Percentiles rank a stretch among this genome's conserved stretches.
Conservation (phyloP, 495 filamentous ascomycete species). For the Podospora bellae-mahoneyi region DNA sequence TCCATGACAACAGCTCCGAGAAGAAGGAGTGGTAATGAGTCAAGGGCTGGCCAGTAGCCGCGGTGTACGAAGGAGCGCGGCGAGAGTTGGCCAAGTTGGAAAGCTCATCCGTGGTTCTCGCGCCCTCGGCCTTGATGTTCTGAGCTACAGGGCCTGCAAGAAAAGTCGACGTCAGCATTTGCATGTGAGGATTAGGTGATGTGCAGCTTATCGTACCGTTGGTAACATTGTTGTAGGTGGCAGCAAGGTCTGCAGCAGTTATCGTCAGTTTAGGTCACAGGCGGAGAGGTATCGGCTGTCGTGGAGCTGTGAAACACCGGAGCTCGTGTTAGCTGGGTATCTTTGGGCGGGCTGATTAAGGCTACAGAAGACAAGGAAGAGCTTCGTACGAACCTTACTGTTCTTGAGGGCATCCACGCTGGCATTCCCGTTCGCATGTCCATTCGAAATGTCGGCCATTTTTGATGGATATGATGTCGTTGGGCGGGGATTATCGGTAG, state of each 20-base stretch:
- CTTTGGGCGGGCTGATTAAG: slow-evolving; percentile 4
- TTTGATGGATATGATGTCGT: slow-evolving; percentile 22
- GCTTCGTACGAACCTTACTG: slow-evolving; percentile 44
- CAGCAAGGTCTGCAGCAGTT: slow-evolving; percentile 36
- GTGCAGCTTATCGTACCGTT: slow-evolving; percentile 33
- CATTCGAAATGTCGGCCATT: slow-evolving; percentile 35
- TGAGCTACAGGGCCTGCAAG: slow-evolving; percentile 69
- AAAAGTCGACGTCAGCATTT: slow-evolving; percentile 24
- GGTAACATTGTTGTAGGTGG: slow-evolving; percentile 41
- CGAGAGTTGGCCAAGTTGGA: slow-evolving; percentile 70
- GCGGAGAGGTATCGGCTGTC: slow-evolving; percentile 10
- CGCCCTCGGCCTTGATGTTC: slow-evolving; percentile 67
- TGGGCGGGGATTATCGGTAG: slow-evolving; percentile 5
- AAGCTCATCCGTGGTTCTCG: slow-evolving; percentile 70
- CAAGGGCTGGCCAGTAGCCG: slow-evolving; percentile 81
- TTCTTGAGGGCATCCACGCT: slow-evolving; percentile 39
- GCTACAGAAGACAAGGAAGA: slow-evolving; percentile 1
- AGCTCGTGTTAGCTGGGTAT: slow-evolving; percentile 30
- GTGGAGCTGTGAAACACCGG: slow-evolving; percentile 33
- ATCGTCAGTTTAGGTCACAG: slow-evolving; percentile 21
- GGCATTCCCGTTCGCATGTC: slow-evolving; percentile 26
- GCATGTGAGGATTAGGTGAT: not conserved
- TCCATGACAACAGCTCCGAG: slow-evolving; percentile 74
- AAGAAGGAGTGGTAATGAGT: slow-evolving; percentile 97
- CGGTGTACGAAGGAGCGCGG: slow-evolving; percentile 61